Conservation (phyloP, 306 rosid genomes). For the Inga laurina region DNA sequence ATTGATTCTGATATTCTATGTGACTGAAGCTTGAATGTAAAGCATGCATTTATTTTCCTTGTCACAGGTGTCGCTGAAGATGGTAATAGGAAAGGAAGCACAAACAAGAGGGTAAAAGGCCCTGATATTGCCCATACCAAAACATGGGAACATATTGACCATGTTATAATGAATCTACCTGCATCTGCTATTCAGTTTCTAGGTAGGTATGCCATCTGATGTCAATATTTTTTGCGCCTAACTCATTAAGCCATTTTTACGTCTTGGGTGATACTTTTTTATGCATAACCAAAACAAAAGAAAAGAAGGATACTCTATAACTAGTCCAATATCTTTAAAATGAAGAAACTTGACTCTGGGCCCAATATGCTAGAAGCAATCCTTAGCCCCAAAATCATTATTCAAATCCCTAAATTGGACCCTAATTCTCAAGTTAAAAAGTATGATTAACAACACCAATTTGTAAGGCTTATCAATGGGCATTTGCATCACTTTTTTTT, state of each 20-base stretch:
- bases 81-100: conserved; percentile 53
- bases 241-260: background rate
- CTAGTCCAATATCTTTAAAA: background rate
- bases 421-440: background rate
- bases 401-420: background rate
- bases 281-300: background rate
- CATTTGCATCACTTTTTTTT: too few species aligned
- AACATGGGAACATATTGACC: conserved; percentile 89
- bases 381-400: background rate
- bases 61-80: conserved; percentile 35
- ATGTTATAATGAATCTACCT: conserved; percentile 86
- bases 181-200: conserved; percentile 94
- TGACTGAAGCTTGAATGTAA: conserved; percentile 17
- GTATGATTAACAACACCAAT: background rate
- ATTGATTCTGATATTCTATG: conserved; percentile 12
- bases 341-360: background rate
- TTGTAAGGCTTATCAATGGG: background rate
- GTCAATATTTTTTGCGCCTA: conserved; percentile 15
- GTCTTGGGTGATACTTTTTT: background rate
- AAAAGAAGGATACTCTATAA: background rate
- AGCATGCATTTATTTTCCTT: conserved; percentile 28
- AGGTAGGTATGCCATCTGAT: conserved; percentile 50
- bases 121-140: conserved; percentile 44
- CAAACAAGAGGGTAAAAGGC: conserved; percentile 68
- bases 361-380: background rate